A percentile compares a stretch with the other conserved stretches of the same genome.
phyloP scores from a whole-genome alignment of 768 basidiomycete species.

The Xerocomellus dryophilus region DNA sequence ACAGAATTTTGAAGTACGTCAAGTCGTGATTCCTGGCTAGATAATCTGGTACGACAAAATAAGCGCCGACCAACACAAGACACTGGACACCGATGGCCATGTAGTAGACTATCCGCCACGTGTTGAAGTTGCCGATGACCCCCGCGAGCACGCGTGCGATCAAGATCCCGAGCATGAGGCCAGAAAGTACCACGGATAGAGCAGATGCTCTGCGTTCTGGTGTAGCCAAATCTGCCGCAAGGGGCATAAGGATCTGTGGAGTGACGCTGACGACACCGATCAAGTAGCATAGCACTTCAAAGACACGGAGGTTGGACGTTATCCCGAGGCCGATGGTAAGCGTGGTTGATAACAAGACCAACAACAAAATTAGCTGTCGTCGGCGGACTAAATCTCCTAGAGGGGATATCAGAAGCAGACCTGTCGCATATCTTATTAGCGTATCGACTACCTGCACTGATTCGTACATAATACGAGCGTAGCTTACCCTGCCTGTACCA shows the following conservation, averaged over 20 bases:
- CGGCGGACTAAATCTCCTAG: conserved; percentile 81
- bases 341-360: conserved; percentile 50
- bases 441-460: background rate
- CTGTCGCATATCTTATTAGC: conserved; percentile 58
- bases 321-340: conserved; percentile 73
- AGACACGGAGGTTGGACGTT: conserved; percentile 54
- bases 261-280: conserved; percentile 70
- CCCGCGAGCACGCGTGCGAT: conserved; percentile 74
- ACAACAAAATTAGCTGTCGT: conserved; percentile 61
- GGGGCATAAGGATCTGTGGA: conserved; percentile 70
- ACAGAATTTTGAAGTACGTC: conserved; percentile 65
- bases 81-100: conserved; percentile 70
- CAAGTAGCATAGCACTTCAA: conserved; percentile 68
- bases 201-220: conserved; percentile 69
- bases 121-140: conserved; percentile 65
- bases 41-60: conserved; percentile 75
- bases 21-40: conserved; percentile 68
- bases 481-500: conserved; percentile 63
- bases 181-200: conserved; percentile 69
- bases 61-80: conserved; percentile 55
- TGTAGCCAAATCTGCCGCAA: conserved; percentile 80
- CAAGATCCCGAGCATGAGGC: conserved; percentile 68
- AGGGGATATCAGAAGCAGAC: conserved; percentile 73
- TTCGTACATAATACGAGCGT: background rate
- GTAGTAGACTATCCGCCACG: conserved; percentile 77